Evolutionary conservation across 768 basidiomycete genomes (phyloP).

Genomic region (Kwoniella shandongensis): DNA sequence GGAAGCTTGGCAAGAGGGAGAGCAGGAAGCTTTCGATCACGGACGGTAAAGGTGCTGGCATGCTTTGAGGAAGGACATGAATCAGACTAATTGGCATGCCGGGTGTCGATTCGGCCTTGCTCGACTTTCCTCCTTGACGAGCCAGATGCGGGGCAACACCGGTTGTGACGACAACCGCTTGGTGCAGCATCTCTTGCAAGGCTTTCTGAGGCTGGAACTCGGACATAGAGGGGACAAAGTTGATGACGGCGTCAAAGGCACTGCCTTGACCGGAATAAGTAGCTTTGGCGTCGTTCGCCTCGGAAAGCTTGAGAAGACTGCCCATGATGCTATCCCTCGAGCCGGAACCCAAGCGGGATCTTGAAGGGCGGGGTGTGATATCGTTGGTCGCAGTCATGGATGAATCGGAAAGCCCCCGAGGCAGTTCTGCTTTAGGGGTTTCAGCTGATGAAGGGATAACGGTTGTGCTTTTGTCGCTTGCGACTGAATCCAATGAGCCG

Average conservation of each 20-base stretch:
- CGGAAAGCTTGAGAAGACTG: slow-evolving; percentile 7
- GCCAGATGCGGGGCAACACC: slow-evolving; percentile 30
- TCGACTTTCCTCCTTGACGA: slow-evolving; percentile 9
- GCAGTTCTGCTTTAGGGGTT: neutral
- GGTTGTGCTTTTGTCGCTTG: neutral
- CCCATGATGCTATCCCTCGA: slow-evolving; percentile 19
- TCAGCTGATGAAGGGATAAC: too few relatives aligned
- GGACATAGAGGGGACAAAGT: slow-evolving; percentile 27
- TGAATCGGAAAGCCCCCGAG: neutral
- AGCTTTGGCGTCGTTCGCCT: neutral
- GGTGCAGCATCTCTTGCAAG: slow-evolving; percentile 39
- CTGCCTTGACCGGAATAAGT: neutral
- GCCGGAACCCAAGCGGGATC: slow-evolving; percentile 4
- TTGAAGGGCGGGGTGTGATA: neutral
- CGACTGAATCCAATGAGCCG: slow-evolving; percentile 10
- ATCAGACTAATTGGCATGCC: slow-evolving; percentile 20
- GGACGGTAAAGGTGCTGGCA: slow-evolving; percentile 24
- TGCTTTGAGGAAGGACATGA: slow-evolving; percentile 30
- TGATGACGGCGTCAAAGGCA: slow-evolving; percentile 37
- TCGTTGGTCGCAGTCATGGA: neutral
- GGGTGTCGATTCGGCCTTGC: neutral
- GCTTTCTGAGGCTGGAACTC: slow-evolving; percentile 16
- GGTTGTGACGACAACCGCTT: slow-evolving; percentile 32
- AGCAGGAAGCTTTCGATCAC: slow-evolving; percentile 39
- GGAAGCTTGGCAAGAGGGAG: slow-evolving; percentile 25